Evolutionary conservation across 1,284 basidiomycete genomes (phyloP).

Genomic region (Fomitopsis palustris): DNA sequence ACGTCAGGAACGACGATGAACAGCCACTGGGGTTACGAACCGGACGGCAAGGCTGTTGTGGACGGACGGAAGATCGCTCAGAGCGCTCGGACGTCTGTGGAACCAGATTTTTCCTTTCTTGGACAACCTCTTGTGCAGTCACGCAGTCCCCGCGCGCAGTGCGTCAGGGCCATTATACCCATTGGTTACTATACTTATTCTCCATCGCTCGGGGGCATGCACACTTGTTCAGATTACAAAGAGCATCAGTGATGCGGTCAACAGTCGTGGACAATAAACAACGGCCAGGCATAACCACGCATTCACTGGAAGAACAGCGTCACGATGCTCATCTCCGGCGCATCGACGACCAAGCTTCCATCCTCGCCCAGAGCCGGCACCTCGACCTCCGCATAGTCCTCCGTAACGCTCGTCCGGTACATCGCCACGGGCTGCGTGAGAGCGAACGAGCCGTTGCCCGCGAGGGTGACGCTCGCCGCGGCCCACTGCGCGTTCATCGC

Average conservation of each 20-base stretch:
- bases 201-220: too few species aligned
- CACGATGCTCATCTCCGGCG: background rate
- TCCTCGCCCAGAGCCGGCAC: background rate
- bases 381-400: background rate
- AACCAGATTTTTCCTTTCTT: background rate
- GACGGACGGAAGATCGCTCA: background rate
- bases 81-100: background rate
- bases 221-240: background rate
- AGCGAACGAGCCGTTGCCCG: background rate
- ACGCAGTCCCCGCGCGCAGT: background rate
- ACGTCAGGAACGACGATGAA: background rate
- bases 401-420: constrained; percentile 1
- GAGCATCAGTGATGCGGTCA: background rate
- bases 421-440: background rate
- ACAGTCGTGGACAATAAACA: background rate
- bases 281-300: background rate
- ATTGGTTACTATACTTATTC: too few species aligned
- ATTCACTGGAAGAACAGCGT: background rate
- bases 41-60: background rate
- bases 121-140: background rate
- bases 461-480: background rate
- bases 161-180: too few species aligned
- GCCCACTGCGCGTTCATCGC: constrained; percentile 1
- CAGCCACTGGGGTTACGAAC: background rate
- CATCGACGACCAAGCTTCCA: background rate